A percentile compares a stretch with the other conserved stretches of the same genome.
Evolutionary conservation across 805 yeast genomes (phyloP).

Genomic region (Cyberlindnera maritima): DNA sequence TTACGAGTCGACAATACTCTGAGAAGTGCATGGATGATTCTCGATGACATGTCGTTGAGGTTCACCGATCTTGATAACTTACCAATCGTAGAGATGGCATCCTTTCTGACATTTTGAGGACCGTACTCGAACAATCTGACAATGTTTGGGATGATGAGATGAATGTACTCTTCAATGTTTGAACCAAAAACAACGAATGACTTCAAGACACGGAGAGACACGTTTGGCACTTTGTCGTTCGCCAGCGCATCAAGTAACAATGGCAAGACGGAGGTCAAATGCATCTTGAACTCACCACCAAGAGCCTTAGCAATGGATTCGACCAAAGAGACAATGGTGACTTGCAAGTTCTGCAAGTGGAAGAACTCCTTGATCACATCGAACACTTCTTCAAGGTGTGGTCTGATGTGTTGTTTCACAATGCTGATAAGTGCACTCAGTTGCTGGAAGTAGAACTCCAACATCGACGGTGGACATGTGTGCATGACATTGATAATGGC

Average conservation of each 20-base stretch:
- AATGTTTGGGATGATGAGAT: slow-evolving; percentile 81
- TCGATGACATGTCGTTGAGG: slow-evolving; percentile 82
- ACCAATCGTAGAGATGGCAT: slow-evolving; percentile 82
- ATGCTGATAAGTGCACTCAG: slow-evolving; percentile 73
- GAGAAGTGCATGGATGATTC: slow-evolving; percentile 83
- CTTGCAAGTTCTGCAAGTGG: slow-evolving; percentile 59
- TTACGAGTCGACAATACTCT: slow-evolving; percentile 53
- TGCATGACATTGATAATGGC: slow-evolving; percentile 85
- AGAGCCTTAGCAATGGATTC: slow-evolving; percentile 83
- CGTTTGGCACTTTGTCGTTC: slow-evolving; percentile 61
- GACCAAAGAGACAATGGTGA: slow-evolving; percentile 72
- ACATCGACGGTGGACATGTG: slow-evolving; percentile 70
- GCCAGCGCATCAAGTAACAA: slow-evolving; percentile 74
- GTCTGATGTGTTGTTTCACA: slow-evolving; percentile 87
- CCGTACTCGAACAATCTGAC: slow-evolving; percentile 79
- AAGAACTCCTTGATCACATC: slow-evolving; percentile 75
- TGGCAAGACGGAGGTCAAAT: slow-evolving; percentile 75
- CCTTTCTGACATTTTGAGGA: slow-evolving; percentile 52
- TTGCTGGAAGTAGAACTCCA: slow-evolving; percentile 88
- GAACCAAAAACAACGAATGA: slow-evolving; percentile 85
- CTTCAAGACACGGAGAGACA: slow-evolving; percentile 70
- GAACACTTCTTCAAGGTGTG: slow-evolving; percentile 74
- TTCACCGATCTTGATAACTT: slow-evolving; percentile 70
- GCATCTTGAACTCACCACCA: slow-evolving; percentile 88
- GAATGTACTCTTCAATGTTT: slow-evolving; percentile 84